Evolutionary conservation across 2,329 filamentous ascomycete genomes (phyloP).

Genomic region (Zalaria sp.): DNA sequence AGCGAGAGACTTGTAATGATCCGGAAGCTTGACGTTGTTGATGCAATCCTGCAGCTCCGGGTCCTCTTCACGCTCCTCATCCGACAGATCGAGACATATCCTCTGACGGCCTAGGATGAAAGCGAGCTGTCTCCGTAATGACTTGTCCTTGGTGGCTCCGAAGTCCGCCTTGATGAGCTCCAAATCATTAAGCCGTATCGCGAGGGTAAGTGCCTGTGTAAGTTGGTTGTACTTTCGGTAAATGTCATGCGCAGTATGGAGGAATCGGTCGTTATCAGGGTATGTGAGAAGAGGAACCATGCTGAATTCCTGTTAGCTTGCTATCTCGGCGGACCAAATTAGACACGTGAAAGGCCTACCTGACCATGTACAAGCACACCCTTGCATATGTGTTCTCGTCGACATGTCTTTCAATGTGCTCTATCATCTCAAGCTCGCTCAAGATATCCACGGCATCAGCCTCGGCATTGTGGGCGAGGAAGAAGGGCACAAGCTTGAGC

Average conservation of each 20-base stretch:
- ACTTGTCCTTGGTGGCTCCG: constrained; percentile 62
- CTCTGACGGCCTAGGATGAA: constrained; percentile 87
- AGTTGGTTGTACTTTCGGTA: constrained; percentile 89
- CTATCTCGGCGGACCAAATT: too few relatives aligned
- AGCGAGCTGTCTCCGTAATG: constrained; percentile 82
- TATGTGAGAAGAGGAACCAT: constrained; percentile 98
- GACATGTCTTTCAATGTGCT: constrained; percentile 74
- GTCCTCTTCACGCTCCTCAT: constrained; percentile 52
- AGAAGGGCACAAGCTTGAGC: constrained; percentile 75
- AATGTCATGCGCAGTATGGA: constrained; percentile 82
- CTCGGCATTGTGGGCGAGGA: constrained; percentile 93
- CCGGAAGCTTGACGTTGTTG: constrained; percentile 74
- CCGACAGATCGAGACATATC: constrained; percentile 60
- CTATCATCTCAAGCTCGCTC: constrained; percentile 95
- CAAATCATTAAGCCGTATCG: constrained; percentile 81
- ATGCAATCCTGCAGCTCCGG: constrained; percentile 67
- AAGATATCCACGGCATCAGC: constrained; percentile 94
- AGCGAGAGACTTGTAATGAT: constrained; percentile 84
- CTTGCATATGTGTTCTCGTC: constrained; percentile 88
- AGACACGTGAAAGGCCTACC: too few relatives aligned
- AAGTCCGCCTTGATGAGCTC: constrained; percentile 69
- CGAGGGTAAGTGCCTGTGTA: constrained; percentile 83
- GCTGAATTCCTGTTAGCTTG: constrained; percentile 29
- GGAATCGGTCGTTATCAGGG: constrained; percentile 91
- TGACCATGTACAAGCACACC: constrained; percentile 91